Conservation (phyloP, 1,284 basidiomycete genomes). For the Puccinia polysora region DNA sequence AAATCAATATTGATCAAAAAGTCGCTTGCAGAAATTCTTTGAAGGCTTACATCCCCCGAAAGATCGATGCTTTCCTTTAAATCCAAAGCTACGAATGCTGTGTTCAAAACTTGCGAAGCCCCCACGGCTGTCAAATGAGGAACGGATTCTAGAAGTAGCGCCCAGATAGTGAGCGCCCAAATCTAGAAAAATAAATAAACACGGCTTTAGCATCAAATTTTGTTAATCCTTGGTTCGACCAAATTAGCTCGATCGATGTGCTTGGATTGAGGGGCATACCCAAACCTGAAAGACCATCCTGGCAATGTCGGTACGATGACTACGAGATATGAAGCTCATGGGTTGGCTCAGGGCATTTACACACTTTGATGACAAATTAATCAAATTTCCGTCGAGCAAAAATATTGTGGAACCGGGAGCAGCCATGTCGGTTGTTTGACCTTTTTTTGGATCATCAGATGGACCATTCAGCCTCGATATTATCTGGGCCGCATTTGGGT, state of each 20-base stretch:
- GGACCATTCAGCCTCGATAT: neutral
- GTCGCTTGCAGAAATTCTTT: too few species aligned
- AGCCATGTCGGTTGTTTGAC: slow-evolving; percentile 14
- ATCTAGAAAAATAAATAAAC: slow-evolving; percentile 12
- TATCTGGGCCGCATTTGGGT: slow-evolving; percentile 6
- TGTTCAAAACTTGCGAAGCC: slow-evolving; percentile 14
- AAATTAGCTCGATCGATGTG: neutral
- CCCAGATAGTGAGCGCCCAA: slow-evolving; percentile 31
- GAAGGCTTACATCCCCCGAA: slow-evolving; percentile 4
- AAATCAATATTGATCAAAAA: neutral
- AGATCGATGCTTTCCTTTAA: slow-evolving; percentile 3
- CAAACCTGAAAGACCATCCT: slow-evolving; percentile 30
- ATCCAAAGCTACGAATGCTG: slow-evolving; percentile 3
- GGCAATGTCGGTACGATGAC: slow-evolving; percentile 15
- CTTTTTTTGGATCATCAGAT: neutral
- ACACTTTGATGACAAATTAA: slow-evolving; percentile 38
- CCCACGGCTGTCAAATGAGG: slow-evolving; percentile 37
- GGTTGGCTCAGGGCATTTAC: neutral
- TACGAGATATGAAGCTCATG: slow-evolving; percentile 2
- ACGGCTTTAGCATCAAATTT: neutral
- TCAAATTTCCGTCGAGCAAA: slow-evolving; percentile 33
- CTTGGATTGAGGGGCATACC: neutral
- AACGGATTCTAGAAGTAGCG: slow-evolving; percentile 29
- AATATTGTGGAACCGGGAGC: slow-evolving; percentile 25
- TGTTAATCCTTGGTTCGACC: too few species aligned